Conservation (phyloP, 1,284 basidiomycete genomes). For the Boletus hoseneyae region DNA sequence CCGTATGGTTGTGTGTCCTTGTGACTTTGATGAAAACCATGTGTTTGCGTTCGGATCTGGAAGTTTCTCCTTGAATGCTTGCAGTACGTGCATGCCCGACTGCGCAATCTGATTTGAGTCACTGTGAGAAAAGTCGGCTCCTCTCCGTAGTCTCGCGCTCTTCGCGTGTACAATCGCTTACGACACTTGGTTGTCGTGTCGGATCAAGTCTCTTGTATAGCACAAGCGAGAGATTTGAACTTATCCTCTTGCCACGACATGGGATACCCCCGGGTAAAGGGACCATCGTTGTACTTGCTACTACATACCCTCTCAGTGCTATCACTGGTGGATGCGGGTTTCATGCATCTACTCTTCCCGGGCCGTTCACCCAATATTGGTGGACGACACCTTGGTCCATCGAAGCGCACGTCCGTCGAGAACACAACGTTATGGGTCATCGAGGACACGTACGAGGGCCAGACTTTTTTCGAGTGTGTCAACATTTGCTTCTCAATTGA, state of each 20-base stretch:
- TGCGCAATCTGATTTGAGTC: background rate
- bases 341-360: conserved; percentile 6
- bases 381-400: conserved; percentile 3
- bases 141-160: conserved; percentile 18
- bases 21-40: background rate
- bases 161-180: conserved; percentile 21
- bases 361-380: background rate
- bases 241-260: conserved; percentile 15
- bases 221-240: background rate
- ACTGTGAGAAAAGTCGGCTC: conserved; percentile 7
- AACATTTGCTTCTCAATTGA: background rate
- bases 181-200: conserved; percentile 14
- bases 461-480: conserved; percentile 53
- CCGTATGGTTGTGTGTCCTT: conserved; percentile 22
- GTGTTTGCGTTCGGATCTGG: too few species aligned
- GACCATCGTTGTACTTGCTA: conserved; percentile 8
- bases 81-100: background rate
- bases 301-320: conserved; percentile 14
- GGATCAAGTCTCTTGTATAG: conserved; percentile 1
- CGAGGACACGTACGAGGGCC: conserved; percentile 51
- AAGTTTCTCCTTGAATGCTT: background rate
- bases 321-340: conserved; percentile 15
- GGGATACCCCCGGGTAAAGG: conserved; percentile 13
- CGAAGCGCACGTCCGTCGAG: conserved; percentile 34
- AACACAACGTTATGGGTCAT: conserved; percentile 56